Conservation (phyloP, 1,284 basidiomycete species). For the Pyrrhoderma lamaoense region DNA sequence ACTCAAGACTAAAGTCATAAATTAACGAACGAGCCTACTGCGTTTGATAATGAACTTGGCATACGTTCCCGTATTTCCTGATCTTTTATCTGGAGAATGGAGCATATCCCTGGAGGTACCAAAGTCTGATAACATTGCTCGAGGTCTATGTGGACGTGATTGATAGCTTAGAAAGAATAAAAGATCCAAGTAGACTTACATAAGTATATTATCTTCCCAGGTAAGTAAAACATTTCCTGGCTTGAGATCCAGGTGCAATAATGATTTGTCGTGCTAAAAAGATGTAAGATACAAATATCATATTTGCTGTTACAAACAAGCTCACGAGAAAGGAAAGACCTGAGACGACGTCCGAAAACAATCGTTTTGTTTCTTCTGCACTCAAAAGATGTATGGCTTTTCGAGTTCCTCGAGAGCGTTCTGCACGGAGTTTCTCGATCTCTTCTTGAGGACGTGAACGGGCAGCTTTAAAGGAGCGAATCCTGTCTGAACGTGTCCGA, state of each 20-base stretch:
- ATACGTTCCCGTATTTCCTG: slow-evolving; percentile 90
- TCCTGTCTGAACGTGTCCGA: slow-evolving; percentile 61
- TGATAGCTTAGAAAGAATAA: neutral
- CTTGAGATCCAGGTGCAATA: slow-evolving; percentile 88
- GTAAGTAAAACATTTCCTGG: slow-evolving; percentile 90
- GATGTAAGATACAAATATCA: neutral
- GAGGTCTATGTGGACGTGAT: slow-evolving; percentile 40
- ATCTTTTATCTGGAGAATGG: slow-evolving; percentile 54
- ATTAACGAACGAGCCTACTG: slow-evolving; percentile 13
- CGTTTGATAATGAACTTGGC: slow-evolving; percentile 33
- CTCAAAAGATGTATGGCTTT: slow-evolving; percentile 74
- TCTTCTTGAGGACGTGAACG: slow-evolving; percentile 58
- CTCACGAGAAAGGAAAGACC: slow-evolving; percentile 77
- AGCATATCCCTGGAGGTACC: slow-evolving; percentile 90
- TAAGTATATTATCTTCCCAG: slow-evolving; percentile 82
- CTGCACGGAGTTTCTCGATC: slow-evolving; percentile 47
- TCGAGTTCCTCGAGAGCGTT: slow-evolving; percentile 43
- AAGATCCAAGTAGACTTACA: slow-evolving; percentile 38
- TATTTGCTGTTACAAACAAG: slow-evolving; percentile 11
- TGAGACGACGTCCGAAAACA: slow-evolving; percentile 73
- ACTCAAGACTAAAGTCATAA: slow-evolving; percentile 55
- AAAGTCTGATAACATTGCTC: slow-evolving; percentile 90
- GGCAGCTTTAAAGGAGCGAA: slow-evolving; percentile 66
- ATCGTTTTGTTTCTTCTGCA: slow-evolving; percentile 68
- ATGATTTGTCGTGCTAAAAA: slow-evolving; percentile 70